Evolutionary conservation across 352 stramenopile species (phyloP).

Genomic region (Pythium phragmiticola): DNA sequence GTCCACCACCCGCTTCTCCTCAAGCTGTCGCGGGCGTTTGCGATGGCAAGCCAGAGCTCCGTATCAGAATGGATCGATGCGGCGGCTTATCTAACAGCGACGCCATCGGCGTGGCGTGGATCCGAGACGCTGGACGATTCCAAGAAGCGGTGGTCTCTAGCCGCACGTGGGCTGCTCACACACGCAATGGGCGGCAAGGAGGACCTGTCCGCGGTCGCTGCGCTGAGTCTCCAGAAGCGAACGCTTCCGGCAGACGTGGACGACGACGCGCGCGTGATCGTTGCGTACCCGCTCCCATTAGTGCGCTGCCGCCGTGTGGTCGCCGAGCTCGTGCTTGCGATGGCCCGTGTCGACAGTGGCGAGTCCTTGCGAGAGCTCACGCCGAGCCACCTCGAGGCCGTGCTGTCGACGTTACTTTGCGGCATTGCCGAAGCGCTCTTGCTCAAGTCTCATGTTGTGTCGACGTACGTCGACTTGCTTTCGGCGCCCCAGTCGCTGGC

Average conservation of each 20-base stretch:
- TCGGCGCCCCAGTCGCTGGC: slow-evolving; percentile 46
- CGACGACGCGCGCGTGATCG: slow-evolving; percentile 43
- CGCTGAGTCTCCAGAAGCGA: slow-evolving; percentile 54
- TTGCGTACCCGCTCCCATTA: slow-evolving; percentile 44
- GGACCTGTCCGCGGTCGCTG: slow-evolving; percentile 47
- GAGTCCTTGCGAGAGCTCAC: slow-evolving; percentile 50
- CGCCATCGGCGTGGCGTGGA: slow-evolving; percentile 18
- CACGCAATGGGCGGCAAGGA: slow-evolving; percentile 63
- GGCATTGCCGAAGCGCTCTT: slow-evolving; percentile 50
- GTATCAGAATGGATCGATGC: slow-evolving; percentile 21
- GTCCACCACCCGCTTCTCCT: slow-evolving; percentile 22
- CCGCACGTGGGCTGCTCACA: slow-evolving; percentile 46
- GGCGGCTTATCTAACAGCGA: slow-evolving; percentile 5
- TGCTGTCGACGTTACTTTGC: slow-evolving; percentile 57
- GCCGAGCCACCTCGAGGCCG: slow-evolving; percentile 54
- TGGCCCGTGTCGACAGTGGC: slow-evolving; percentile 36
- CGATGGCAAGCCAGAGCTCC: slow-evolving; percentile 19
- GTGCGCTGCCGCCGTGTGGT: slow-evolving; percentile 40
- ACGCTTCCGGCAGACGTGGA: slow-evolving; percentile 27
- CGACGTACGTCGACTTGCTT: slow-evolving; percentile 48
- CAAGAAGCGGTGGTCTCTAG: slow-evolving; percentile 45
- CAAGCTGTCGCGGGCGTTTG: slow-evolving; percentile 23
- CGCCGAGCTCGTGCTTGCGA: slow-evolving; percentile 44
- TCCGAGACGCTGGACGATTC: slow-evolving; percentile 34
- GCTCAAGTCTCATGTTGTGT: slow-evolving; percentile 54